phyloP scores from a whole-genome alignment of 148 eudicot species.

The Suaeda aralocaspica region DNA sequence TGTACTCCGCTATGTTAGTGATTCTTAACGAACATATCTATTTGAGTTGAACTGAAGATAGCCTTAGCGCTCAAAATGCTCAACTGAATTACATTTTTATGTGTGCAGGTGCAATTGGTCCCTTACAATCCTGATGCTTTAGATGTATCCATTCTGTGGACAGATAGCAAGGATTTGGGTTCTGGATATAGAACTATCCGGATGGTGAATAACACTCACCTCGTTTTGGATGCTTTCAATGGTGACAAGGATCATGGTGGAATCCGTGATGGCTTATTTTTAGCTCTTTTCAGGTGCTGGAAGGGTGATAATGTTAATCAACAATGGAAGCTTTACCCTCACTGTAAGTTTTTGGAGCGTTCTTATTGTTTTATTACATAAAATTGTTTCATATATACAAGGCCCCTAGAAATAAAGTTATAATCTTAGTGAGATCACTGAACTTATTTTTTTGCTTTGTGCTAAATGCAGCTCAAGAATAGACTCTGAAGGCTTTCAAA shows the following conservation, averaged over 20 bases:
- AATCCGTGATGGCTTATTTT: conserved; percentile 63
- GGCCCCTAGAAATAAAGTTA: too few species aligned
- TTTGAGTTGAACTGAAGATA: background rate
- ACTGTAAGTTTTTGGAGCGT: conserved; percentile 40
- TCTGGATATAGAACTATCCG: conserved; percentile 53
- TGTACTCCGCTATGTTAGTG: background rate
- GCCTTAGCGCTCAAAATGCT: background rate
- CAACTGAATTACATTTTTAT: background rate
- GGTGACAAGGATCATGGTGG: conserved; percentile 88
- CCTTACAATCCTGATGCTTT: conserved; percentile 47
- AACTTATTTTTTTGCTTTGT: background rate
- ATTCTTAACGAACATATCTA: too few species aligned
- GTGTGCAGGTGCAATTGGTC: conserved; percentile 50
- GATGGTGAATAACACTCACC: conserved; percentile 53
- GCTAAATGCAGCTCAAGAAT: background rate
- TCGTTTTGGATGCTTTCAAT: conserved; percentile 61
- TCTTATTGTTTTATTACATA: too few species aligned
- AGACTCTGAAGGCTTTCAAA: background rate
- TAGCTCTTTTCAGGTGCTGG: conserved; percentile 69
- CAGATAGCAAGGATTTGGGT: conserved; percentile 64
- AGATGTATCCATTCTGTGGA: conserved; percentile 73
- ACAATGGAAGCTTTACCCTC: conserved; percentile 64
- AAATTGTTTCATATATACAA: too few species aligned
- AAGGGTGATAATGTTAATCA: conserved; percentile 89
- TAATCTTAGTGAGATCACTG: background rate